Percentiles rank a stretch among this genome's conserved stretches.
Conservation (phyloP, 495 filamentous ascomycete species). For the Penicillium arizonense region DNA sequence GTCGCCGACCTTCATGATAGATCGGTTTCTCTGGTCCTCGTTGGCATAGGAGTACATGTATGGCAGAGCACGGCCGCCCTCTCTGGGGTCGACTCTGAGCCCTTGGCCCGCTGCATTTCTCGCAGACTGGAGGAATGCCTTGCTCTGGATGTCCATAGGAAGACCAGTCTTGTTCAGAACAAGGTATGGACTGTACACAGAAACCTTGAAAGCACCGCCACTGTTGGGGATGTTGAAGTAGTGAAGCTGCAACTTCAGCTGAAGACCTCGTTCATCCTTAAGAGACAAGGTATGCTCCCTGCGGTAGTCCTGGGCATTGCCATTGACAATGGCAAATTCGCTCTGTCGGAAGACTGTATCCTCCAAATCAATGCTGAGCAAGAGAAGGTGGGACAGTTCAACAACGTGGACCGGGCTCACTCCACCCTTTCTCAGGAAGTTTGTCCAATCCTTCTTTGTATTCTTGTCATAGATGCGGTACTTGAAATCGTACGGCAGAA, state of each 20-base stretch:
- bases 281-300: conserved; percentile 77
- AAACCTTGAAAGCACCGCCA: conserved; percentile 93
- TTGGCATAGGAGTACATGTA: conserved; percentile 93
- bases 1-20: conserved; percentile 78
- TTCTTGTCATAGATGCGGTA: conserved; percentile 98
- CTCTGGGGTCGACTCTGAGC: conserved; percentile 50
- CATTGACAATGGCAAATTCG: conserved; percentile 95
- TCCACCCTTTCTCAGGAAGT: conserved; percentile 93
- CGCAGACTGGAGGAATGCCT: conserved; percentile 77
- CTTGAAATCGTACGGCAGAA: conserved; percentile 97
- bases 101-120: conserved; percentile 79
- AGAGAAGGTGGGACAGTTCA: conserved; percentile 86
- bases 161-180: conserved; percentile 94
- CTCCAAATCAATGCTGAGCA: conserved; percentile 93
- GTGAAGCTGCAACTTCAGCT: conserved; percentile 80
- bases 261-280: conserved; percentile 77
- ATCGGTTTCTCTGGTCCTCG: conserved; percentile 87
- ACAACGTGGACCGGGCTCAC: conserved; percentile 97
- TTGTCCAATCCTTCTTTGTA: conserved; percentile 97
- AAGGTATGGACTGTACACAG: conserved; percentile 89
- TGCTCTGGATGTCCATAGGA: conserved; percentile 83
- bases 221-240: conserved; percentile 92
- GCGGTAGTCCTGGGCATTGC: conserved; percentile 81
- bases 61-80: conserved; percentile 63
- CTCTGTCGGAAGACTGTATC: conserved; percentile 92